These are phyloP conservation scores for Neonectria faginata DNA, from an alignment of 2,329 filamentous ascomycete species.

Conservation along the genomic window DNA sequence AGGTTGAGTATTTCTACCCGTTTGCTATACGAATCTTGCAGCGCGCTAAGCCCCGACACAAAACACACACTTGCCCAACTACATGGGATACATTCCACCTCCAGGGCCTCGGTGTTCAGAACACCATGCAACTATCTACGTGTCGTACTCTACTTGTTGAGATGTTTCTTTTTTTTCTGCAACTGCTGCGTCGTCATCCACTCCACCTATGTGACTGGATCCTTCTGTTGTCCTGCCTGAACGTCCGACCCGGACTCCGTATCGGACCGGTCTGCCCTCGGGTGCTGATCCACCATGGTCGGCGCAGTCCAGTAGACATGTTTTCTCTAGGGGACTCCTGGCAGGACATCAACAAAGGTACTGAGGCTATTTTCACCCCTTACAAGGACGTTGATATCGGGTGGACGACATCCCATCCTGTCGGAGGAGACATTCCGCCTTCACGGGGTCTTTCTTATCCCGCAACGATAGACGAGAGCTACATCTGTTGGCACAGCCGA, in stretches of 20 bases:
- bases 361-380: neutral
- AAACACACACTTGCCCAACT: neutral
- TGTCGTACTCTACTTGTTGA: neutral
- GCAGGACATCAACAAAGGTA: neutral
- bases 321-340: neutral
- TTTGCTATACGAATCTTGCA: slow-evolving; percentile 31
- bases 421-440: neutral
- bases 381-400: neutral
- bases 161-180: neutral
- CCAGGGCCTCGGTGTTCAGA: neutral
- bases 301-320: neutral
- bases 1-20: slow-evolving; percentile 8
- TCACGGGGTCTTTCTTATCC: neutral
- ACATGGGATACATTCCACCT: too few relatives aligned
- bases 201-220: neutral
- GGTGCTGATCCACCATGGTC: neutral
- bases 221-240: neutral
- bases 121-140: neutral
- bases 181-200: slow-evolving; percentile 6
- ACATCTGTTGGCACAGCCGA: neutral
- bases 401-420: neutral
- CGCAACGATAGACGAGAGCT: neutral
- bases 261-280: neutral
- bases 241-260: neutral
- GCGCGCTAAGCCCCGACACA: slow-evolving; percentile 18